Conservation (phyloP, 768 basidiomycete genomes). For the Mycena capillaripes region DNA sequence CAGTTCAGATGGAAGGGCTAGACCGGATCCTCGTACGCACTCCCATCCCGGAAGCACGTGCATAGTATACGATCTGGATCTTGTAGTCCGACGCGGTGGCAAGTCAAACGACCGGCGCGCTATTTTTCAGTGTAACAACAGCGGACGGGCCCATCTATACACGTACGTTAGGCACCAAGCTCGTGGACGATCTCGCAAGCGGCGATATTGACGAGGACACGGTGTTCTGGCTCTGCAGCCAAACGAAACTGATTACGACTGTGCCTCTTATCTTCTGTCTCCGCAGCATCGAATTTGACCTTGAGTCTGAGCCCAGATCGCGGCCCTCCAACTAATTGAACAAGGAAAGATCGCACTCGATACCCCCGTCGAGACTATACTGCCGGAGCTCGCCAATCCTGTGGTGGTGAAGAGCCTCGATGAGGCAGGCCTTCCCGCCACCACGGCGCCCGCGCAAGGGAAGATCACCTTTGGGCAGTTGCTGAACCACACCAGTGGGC, state of each 20-base stretch:
- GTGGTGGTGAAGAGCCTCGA: slow-evolving; percentile 40
- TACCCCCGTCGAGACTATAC: slow-evolving; percentile 40
- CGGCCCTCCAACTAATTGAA: slow-evolving; percentile 48
- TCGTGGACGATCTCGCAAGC: slow-evolving; percentile 11
- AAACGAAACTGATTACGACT: slow-evolving; percentile 26
- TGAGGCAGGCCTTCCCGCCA: not conserved
- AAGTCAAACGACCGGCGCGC: slow-evolving; percentile 1
- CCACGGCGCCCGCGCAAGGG: slow-evolving; percentile 40
- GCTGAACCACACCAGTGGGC: slow-evolving; percentile 48
- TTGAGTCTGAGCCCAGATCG: slow-evolving; percentile 36
- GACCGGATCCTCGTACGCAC: not conserved
- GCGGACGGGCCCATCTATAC: slow-evolving; percentile 10
- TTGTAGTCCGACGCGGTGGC: not conserved
- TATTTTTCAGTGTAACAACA: slow-evolving; percentile 12
- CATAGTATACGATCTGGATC: not conserved
- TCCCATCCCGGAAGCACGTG: not conserved
- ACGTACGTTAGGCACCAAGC: slow-evolving; percentile 1
- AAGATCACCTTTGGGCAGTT: slow-evolving; percentile 43
- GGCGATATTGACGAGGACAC: slow-evolving; percentile 12
- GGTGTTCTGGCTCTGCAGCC: slow-evolving; percentile 29
- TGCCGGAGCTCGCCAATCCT: slow-evolving; percentile 45
- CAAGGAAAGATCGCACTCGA: slow-evolving; percentile 42
- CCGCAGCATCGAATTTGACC: not conserved
- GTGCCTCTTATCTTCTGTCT: not conserved
- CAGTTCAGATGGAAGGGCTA: not conserved